A percentile compares a stretch with the other conserved stretches of the same genome.
Evolutionary conservation across 768 basidiomycete genomes (phyloP).

Genomic region (Hericium alpestre): DNA sequence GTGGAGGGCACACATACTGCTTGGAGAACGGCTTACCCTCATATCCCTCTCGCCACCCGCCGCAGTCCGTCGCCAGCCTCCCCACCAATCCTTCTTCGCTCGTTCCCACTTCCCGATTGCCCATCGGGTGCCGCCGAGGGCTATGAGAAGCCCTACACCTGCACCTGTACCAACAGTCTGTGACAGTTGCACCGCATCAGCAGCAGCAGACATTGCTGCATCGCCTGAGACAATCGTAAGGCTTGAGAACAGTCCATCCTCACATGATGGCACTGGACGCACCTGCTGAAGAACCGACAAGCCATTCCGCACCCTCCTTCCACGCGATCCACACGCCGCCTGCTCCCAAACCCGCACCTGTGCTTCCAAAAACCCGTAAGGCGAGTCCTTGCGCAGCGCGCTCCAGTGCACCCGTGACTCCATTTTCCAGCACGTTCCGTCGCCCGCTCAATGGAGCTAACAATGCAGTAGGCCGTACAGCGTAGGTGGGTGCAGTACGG

Average conservation of each 20-base stretch:
- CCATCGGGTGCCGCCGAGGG: slow-evolving; percentile 13
- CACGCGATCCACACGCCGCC: slow-evolving; percentile 9
- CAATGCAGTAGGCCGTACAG: slow-evolving; percentile 7
- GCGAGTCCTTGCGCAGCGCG: slow-evolving; percentile 18
- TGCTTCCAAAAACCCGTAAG: slow-evolving; percentile 6
- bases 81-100: slow-evolving; percentile 17
- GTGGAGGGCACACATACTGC: neutral
- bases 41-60: slow-evolving; percentile 21
- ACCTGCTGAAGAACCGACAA: slow-evolving; percentile 3
- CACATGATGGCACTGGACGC: neutral
- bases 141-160: neutral
- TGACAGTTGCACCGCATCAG: neutral
- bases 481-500: slow-evolving; percentile 5
- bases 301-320: slow-evolving; percentile 14
- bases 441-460: slow-evolving; percentile 10
- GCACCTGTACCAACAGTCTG: neutral
- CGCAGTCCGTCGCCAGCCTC: slow-evolving; percentile 18
- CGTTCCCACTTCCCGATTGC: slow-evolving; percentile 19
- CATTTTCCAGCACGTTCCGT: slow-evolving; percentile 7
- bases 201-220: neutral
- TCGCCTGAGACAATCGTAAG: neutral
- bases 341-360: slow-evolving; percentile 12
- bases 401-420: slow-evolving; percentile 12
- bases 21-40: slow-evolving; percentile 5
- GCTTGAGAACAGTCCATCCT: too few species aligned